phyloP scores from a whole-genome alignment of 345 rosid genomes.

The Syzygium aqueum region DNA sequence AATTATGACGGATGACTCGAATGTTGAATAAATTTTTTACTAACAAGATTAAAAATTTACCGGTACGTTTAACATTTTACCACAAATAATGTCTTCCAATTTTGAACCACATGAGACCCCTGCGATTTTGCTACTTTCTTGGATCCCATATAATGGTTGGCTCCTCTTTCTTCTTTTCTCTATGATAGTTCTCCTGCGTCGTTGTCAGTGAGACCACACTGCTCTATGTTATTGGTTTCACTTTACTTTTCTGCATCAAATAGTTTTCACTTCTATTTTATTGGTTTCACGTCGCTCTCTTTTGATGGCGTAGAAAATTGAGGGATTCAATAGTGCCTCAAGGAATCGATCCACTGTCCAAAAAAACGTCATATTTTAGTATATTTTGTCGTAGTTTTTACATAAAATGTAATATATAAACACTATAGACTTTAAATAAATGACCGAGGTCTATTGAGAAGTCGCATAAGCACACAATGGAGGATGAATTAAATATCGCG shows the following conservation, averaged over 20 bases:
- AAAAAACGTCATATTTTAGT: not conserved
- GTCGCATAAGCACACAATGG: not conserved
- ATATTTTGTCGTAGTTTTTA: rapidly evolving
- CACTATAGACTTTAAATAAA: not conserved
- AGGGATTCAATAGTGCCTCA: not conserved
- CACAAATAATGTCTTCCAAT: not conserved
- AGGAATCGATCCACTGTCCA: not conserved
- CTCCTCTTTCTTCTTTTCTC: not conserved
- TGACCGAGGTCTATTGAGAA: not conserved
- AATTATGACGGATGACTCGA: not conserved
- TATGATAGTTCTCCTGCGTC: not conserved
- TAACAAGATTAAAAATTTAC: not conserved
- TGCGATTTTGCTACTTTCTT: not conserved
- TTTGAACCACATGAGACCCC: not conserved
- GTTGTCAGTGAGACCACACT: not conserved
- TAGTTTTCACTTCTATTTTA: not conserved
- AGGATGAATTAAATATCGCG: not conserved
- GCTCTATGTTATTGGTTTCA: not conserved
- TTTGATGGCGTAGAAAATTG: not conserved
- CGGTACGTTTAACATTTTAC: not conserved
- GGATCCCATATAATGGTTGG: not conserved
- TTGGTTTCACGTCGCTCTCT: not conserved
- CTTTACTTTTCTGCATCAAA: not conserved
- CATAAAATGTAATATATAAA: not conserved
- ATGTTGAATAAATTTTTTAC: not conserved